These are phyloP conservation scores for Phtheirospermum japonicum DNA, from an alignment of 257 asterid genomes.

Conservation along the genomic window DNA sequence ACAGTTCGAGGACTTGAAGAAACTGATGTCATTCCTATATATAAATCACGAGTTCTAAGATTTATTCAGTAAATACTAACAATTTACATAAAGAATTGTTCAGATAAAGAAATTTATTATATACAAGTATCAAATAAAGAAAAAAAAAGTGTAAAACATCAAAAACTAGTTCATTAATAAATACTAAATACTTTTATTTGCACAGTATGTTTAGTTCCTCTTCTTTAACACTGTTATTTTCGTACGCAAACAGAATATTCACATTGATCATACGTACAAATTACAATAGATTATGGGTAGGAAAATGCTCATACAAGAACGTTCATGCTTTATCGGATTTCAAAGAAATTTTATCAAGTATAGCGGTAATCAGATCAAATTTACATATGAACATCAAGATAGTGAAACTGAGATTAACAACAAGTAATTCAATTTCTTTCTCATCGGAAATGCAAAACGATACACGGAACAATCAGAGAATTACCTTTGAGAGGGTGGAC, in stretches of 20 bases:
- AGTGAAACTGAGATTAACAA: too few relatives aligned
- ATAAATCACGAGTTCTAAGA: slow-evolving; percentile 36
- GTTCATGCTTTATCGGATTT: background rate
- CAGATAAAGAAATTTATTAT: too few relatives aligned
- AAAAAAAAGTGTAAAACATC: too few relatives aligned
- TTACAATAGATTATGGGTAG: background rate
- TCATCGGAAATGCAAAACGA: too few relatives aligned
- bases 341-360: background rate
- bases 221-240: background rate
- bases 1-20: slow-evolving; percentile 62
- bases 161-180: background rate
- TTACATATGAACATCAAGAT: too few relatives aligned
- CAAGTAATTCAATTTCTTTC: too few relatives aligned
- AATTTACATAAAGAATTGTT: slow-evolving; percentile 37
- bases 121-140: too few relatives aligned
- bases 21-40: slow-evolving; percentile 48
- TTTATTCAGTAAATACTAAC: slow-evolving; percentile 19
- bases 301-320: too few relatives aligned
- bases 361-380: too few relatives aligned
- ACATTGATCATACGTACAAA: background rate
- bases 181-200: too few relatives aligned
- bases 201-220: background rate
- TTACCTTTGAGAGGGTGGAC: too few relatives aligned
- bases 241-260: background rate
- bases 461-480: too few relatives aligned